Evolutionary conservation across 2,329 filamentous ascomycete genomes (phyloP).

Genomic region (Sarocladium oryzae): DNA sequence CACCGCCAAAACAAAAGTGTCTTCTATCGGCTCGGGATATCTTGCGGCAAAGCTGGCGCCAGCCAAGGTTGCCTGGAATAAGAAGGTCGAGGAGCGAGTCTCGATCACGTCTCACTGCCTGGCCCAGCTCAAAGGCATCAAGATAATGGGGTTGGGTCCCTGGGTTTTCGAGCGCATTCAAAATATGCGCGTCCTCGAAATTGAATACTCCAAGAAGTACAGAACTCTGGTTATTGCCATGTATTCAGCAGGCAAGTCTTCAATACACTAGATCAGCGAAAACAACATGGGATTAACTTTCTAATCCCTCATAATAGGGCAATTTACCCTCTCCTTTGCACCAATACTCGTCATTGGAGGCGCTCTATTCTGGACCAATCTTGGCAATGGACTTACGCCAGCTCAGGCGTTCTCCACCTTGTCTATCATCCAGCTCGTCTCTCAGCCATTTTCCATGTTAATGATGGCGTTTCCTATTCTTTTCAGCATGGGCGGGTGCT

Average conservation of each 20-base stretch:
- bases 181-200: constrained; percentile 13
- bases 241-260: constrained; percentile 10
- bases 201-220: constrained; percentile 12
- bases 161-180: constrained; percentile 10
- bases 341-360: constrained; percentile 12
- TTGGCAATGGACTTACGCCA: constrained; percentile 4
- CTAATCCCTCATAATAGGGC: neutral
- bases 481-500: constrained; percentile 10
- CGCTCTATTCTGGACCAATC: constrained; percentile 13
- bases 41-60: constrained; percentile 36
- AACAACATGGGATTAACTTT: neutral
- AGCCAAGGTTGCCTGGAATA: constrained; percentile 27
- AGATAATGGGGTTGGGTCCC: constrained; percentile 26
- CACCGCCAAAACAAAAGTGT: constrained; percentile 23
- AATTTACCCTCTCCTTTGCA: constrained; percentile 8
- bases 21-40: constrained; percentile 33
- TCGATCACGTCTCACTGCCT: constrained; percentile 23
- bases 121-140: constrained; percentile 27
- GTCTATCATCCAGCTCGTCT: constrained; percentile 13
- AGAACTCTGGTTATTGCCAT: constrained; percentile 10
- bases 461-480: constrained; percentile 10
- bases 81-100: constrained; percentile 24
- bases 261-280: neutral
- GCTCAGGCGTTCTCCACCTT: constrained; percentile 13
- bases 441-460: constrained; percentile 9